Evolutionary conservation across 768 basidiomycete genomes (phyloP), one percentile per base, ranked within the genome.

Genomic region (Agaricus subrufescens): DNA sequence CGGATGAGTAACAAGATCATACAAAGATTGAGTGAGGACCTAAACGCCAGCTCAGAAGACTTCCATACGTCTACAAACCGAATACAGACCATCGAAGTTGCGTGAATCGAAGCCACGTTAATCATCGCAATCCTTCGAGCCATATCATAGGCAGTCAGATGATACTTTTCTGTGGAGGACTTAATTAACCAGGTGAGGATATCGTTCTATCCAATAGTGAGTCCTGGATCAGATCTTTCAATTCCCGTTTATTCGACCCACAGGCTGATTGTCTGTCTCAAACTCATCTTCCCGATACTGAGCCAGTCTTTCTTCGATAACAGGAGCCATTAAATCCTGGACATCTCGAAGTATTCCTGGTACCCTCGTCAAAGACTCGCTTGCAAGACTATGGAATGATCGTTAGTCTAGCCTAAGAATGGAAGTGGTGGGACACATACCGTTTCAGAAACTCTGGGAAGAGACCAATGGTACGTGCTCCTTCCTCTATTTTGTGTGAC

Each of bases 21-120:
- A 73, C 4, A 79, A 56, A 0, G 69, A 64, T 10, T 70, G 65
- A 0, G 70, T 72, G 11, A 75, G 67, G 6, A 66, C 68, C 75
- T 77, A 31, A 15, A 31, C 19, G 4, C 6, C 12, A 42, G 5
- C 6, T n/a, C 14, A 48, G 12, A 14, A 30, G 29, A 9, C 27
- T 25, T 15, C 3, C 14, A 40, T 26, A 6, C 23, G 37, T 5
- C 11, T 15, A 12, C 11, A 9, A 37, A 10, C 29, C 25, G 27
- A 31, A 27, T 48, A 50, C 40, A 42, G 40, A 76, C 76, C 58
- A 67, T 66, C 3, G 75, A 68, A 1, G 71, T 65, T 0, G 77
- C 78, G 54, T 80, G 77, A 29, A 69, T 73, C 6, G 74, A 66
- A 0, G 70, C 73, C 39, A 76, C 71, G 60, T 78, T 79, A n/a